These are phyloP conservation scores for Penicillium salamii DNA, from an alignment of 495 filamentous ascomycete genomes.

Conservation along the genomic window DNA sequence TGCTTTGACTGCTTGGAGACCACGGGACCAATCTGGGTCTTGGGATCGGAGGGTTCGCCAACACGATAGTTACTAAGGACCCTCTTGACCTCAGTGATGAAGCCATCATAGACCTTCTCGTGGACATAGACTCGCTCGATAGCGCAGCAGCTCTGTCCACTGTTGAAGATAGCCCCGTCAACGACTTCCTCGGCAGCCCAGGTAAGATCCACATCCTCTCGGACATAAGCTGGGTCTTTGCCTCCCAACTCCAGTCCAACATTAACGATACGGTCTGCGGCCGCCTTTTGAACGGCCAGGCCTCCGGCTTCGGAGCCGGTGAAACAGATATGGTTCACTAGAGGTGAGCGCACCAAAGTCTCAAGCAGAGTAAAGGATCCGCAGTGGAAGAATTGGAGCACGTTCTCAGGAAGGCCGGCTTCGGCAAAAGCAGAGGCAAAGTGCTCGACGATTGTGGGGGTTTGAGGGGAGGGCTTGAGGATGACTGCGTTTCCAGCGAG, in stretches of 20 bases:
- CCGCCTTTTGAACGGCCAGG: slow-evolving; percentile 77
- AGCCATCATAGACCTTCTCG: slow-evolving; percentile 72
- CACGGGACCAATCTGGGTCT: slow-evolving; percentile 82
- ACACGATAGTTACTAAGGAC: slow-evolving; percentile 84
- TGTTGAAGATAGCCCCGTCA: slow-evolving; percentile 90
- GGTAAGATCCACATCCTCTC: slow-evolving; percentile 77
- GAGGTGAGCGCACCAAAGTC: slow-evolving; percentile 66
- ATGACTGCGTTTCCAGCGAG: slow-evolving; percentile 87
- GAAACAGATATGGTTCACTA: slow-evolving; percentile 77
- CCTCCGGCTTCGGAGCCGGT: slow-evolving; percentile 91
- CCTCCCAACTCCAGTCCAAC: slow-evolving; percentile 88
- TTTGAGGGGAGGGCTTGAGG: slow-evolving; percentile 90
- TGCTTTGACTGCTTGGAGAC: slow-evolving; percentile 72
- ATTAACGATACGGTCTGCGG: slow-evolving; percentile 73
- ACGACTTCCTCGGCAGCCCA: slow-evolving; percentile 94
- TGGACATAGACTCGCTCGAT: slow-evolving; percentile 88
- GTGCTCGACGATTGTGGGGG: slow-evolving; percentile 84
- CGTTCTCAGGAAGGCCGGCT: slow-evolving; percentile 74
- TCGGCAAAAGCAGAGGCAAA: slow-evolving; percentile 68
- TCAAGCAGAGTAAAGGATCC: slow-evolving; percentile 71
- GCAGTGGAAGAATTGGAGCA: slow-evolving; percentile 87
- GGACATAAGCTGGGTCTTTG: slow-evolving; percentile 88
- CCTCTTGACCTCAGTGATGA: slow-evolving; percentile 72
- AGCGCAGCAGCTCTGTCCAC: slow-evolving; percentile 88
- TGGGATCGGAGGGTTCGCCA: slow-evolving; percentile 73